These are phyloP conservation scores for Penicillium paradoxum DNA, from an alignment of 495 filamentous ascomycete genomes.

Conservation along the genomic window DNA sequence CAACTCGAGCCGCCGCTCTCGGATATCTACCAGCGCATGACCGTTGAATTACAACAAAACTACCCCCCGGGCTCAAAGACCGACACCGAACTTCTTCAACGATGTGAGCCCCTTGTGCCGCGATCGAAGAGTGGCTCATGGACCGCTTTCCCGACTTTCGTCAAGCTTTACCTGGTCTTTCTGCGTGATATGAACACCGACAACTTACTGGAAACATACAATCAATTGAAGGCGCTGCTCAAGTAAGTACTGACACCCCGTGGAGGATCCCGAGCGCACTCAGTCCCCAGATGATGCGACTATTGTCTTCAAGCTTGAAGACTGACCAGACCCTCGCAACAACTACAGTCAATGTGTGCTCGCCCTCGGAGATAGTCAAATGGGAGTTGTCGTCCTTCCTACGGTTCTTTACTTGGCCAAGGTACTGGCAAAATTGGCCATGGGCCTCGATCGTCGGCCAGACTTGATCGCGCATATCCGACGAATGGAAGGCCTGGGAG, in stretches of 20 bases:
- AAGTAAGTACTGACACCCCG: conserved; percentile 49
- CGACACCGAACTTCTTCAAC: conserved; percentile 52
- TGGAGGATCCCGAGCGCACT: neutral
- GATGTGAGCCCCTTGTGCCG: conserved; percentile 53
- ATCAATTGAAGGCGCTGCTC: conserved; percentile 63
- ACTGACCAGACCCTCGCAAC: conserved; percentile 1
- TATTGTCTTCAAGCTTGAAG: neutral
- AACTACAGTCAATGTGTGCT: conserved; percentile 62
- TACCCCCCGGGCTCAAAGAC: conserved; percentile 48
- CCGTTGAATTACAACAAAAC: conserved; percentile 53
- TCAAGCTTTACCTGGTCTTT: conserved; percentile 73
- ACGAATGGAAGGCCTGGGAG: conserved; percentile 42
- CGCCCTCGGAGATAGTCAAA: conserved; percentile 69
- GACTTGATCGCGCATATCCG: conserved; percentile 59
- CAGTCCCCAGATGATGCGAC: neutral
- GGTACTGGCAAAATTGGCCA: conserved; percentile 71
- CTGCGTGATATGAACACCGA: conserved; percentile 71
- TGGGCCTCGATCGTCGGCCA: conserved; percentile 70
- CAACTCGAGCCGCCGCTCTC: conserved; percentile 61
- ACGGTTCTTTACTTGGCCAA: conserved; percentile 72
- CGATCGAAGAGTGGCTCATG: conserved; percentile 60
- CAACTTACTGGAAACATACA: conserved; percentile 69
- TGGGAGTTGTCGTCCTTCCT: conserved; percentile 72
- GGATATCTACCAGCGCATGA: conserved; percentile 62
- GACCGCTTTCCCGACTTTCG: conserved; percentile 69